These are phyloP conservation scores for Cladosporium sp. DNA, from an alignment of 2,329 filamentous ascomycete genomes.

Conservation along the genomic window DNA sequence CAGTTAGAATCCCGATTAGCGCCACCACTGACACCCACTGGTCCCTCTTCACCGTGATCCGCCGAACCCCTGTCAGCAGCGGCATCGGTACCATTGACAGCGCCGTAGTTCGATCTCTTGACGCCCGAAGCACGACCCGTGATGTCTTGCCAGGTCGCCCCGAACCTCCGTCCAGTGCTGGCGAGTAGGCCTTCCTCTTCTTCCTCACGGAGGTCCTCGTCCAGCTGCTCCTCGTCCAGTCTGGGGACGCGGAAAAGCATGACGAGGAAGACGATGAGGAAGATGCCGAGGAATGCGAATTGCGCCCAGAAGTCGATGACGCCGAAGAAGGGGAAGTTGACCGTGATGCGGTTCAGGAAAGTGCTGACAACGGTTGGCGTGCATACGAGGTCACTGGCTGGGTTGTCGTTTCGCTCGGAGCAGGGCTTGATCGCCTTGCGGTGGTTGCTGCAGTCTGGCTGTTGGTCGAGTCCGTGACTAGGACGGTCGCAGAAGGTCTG, in stretches of 20 bases:
- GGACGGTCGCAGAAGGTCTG: slow-evolving; percentile 86
- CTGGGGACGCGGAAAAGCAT: slow-evolving; percentile 75
- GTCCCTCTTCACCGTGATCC: slow-evolving; percentile 16
- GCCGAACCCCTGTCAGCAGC: slow-evolving; percentile 15
- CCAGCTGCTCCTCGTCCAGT: slow-evolving; percentile 69
- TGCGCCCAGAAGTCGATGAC: slow-evolving; percentile 94
- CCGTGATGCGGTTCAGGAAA: slow-evolving; percentile 84
- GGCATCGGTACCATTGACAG: slow-evolving; percentile 13
- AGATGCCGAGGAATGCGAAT: slow-evolving; percentile 78
- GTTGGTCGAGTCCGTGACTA: slow-evolving; percentile 55
- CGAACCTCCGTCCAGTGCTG: slow-evolving; percentile 74
- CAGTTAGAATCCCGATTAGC: slow-evolving; percentile 16
- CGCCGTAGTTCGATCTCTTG: slow-evolving; percentile 29
- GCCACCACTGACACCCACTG: slow-evolving; percentile 9
- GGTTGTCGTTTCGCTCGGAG: slow-evolving; percentile 67
- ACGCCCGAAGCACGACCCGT: slow-evolving; percentile 52
- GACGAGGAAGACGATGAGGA: slow-evolving; percentile 73
- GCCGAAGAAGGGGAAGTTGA: slow-evolving; percentile 95
- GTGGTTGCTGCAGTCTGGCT: slow-evolving; percentile 70
- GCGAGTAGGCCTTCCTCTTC: slow-evolving; percentile 91
- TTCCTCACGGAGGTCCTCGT: slow-evolving; percentile 83
- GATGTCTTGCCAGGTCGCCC: slow-evolving; percentile 84
- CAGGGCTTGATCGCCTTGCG: slow-evolving; percentile 72
- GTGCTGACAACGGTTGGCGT: slow-evolving; percentile 88
- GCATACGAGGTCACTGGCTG: slow-evolving; percentile 73